Evolutionary conservation across 2,329 filamentous ascomycete species (phyloP), one percentile per base, ranked within the genome.

Genomic region (Didymella pinodella): DNA sequence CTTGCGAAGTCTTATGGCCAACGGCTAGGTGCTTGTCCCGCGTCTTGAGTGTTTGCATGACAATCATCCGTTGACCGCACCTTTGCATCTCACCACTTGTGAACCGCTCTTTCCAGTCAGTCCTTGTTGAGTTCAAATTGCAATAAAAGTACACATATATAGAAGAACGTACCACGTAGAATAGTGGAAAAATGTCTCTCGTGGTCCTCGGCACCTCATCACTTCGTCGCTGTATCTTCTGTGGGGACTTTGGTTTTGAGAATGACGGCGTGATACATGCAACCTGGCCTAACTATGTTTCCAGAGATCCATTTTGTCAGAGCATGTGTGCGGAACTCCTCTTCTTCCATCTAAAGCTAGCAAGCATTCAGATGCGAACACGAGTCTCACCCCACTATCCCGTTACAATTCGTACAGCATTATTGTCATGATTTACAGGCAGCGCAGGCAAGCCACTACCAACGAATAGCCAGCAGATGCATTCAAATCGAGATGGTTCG

Each of bases 101-200:
- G 46, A 51, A 34, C 48, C 54, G 26, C 22, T 48, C n/a, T 38
- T 45, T 12, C 43, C 14, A 25, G 48, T 53, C 46, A 26, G 31
- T 44, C 29, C 12, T 40, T 34, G 22, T 41, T 26, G 46, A 47
- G 28, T 48, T 36, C 45, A 54, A 50, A 54, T 50, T 51, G 56
- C 40, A n/a, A 50, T 16, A 50, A 54, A 54, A 54, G 48, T 46
- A 53, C 40, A 49, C 38, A 54, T 18, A 54, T 51, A 40, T 54
- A 54, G 46, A 54, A 59, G 50, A 59, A 51, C 50, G 46, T 50
- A 59, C 46, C 43, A 43, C 14, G 8, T 48, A 52, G 36, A 57
- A 29, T 41, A 5, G 36, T 20, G 29, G 40, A 49, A 47, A 18
- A 12, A 18, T n/a, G 25, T n/a, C 10, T 48, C 28, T 48, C 18